These are phyloP conservation scores for Phytophthora niederhauseri DNA, from an alignment of 352 stramenopile species.

Conservation along the genomic window DNA sequence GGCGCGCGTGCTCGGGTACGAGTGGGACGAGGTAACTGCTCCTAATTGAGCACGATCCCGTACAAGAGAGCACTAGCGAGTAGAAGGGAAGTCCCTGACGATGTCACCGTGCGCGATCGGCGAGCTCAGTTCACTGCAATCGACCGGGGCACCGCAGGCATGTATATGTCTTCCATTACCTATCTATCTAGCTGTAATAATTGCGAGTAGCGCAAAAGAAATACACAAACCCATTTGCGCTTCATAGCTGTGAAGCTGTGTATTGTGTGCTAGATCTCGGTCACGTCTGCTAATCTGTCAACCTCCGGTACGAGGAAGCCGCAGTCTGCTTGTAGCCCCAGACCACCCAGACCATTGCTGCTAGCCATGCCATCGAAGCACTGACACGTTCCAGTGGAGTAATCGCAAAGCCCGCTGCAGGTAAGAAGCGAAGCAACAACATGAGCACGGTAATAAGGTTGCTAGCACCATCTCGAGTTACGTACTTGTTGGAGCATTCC, in stretches of 20 bases:
- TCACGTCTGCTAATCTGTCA: slow-evolving; percentile 43
- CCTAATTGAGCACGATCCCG: slow-evolving; percentile 35
- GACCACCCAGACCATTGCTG: slow-evolving; percentile 52
- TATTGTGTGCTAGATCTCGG: slow-evolving; percentile 15
- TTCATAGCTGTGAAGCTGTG: background rate
- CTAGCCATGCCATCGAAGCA: slow-evolving; percentile 81
- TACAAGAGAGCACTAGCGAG: slow-evolving; percentile 31
- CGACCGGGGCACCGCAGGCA: slow-evolving; percentile 14
- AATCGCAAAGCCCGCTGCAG: slow-evolving; percentile 65
- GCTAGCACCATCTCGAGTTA: slow-evolving; percentile 1
- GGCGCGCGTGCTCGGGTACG: slow-evolving; percentile 79
- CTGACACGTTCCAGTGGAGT: slow-evolving; percentile 48
- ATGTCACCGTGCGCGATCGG: slow-evolving; percentile 12
- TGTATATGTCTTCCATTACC: slow-evolving; percentile 40
- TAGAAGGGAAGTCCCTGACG: slow-evolving; percentile 34
- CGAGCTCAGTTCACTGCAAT: slow-evolving; percentile 11
- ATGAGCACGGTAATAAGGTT: background rate
- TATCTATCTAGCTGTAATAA: slow-evolving; percentile 50
- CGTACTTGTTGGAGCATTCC: slow-evolving; percentile 80
- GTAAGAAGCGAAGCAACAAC: background rate
- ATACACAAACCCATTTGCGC: slow-evolving; percentile 29
- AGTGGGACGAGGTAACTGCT: slow-evolving; percentile 84
- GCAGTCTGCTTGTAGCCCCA: slow-evolving; percentile 70
- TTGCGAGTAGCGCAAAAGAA: slow-evolving; percentile 40
- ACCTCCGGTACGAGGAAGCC: slow-evolving; percentile 53